These are phyloP conservation scores for Ulvella scutata DNA, from an alignment of 139 green algal species.

Conservation along the genomic window DNA sequence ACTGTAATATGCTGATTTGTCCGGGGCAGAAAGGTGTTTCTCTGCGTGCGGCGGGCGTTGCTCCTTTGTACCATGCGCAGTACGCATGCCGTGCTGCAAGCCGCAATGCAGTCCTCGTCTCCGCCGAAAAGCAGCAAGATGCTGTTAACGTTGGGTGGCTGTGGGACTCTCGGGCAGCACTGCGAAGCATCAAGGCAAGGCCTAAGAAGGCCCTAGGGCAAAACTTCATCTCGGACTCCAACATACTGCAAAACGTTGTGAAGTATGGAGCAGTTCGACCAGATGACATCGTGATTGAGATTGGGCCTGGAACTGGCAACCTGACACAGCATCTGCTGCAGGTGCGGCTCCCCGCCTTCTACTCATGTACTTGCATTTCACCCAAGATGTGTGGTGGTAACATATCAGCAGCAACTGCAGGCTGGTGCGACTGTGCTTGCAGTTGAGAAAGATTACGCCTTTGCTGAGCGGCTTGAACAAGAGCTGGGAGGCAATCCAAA, in stretches of 20 bases:
- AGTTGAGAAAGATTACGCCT: constrained; percentile 84
- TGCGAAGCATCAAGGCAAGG: neutral
- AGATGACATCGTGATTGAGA: constrained; percentile 73
- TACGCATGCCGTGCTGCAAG: no score
- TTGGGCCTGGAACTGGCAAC: constrained; percentile 76
- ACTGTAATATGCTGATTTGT: no score
- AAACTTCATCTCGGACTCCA: constrained; percentile 82
- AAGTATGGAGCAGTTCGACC: constrained; percentile 31
- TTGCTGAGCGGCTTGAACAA: constrained; percentile 26
- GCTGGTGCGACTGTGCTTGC: constrained; percentile 51
- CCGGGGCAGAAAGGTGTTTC: no score
- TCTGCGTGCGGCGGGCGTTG: no score
- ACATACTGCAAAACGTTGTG: constrained; percentile 49
- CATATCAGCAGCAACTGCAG: neutral
- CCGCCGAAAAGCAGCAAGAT: no score
- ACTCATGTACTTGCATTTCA: neutral
- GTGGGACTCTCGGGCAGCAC: neutral
- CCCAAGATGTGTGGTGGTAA: neutral
- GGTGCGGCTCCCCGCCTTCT: neutral
- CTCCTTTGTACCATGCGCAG: no score
- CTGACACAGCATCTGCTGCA: constrained; percentile 65
- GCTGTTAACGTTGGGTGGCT: neutral
- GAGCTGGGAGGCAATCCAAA: constrained; percentile 21
- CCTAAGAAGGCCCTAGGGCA: constrained; percentile 45
- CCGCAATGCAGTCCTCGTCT: no score